These are phyloP conservation scores for Neurospora pannonica DNA, from an alignment of 495 filamentous ascomycete species.

Conservation along the genomic window DNA sequence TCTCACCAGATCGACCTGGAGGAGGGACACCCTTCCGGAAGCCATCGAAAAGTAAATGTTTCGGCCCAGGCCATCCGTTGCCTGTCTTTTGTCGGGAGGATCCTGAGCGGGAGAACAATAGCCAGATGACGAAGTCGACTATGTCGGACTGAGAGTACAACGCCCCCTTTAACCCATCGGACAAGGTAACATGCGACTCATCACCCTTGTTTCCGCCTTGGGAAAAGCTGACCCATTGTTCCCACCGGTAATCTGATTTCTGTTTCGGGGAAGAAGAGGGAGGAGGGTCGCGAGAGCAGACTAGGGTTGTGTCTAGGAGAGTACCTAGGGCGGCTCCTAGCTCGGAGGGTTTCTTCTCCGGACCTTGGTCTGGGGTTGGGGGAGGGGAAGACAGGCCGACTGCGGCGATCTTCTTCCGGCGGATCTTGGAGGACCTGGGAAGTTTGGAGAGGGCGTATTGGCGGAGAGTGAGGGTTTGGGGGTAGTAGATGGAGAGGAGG, in stretches of 20 bases:
- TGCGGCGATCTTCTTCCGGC: constrained; percentile 36
- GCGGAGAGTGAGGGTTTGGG: constrained; percentile 55
- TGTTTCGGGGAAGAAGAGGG: too few relatives aligned
- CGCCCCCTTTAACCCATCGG: constrained; percentile 31
- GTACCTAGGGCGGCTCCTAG: constrained; percentile 32
- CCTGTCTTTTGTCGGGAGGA: neutral
- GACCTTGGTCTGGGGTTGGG: neutral
- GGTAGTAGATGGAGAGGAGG: constrained; percentile 68
- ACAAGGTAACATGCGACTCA: constrained; percentile 38
- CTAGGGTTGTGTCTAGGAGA: constrained; percentile 59
- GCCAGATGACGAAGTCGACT: constrained; percentile 73
- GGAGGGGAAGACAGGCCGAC: constrained; percentile 18
- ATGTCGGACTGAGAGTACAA: constrained; percentile 56
- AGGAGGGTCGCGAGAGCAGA: constrained; percentile 38
- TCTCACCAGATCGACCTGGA: neutral
- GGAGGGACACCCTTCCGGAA: constrained; percentile 38
- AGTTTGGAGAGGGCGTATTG: constrained; percentile 55
- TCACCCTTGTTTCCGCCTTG: constrained; percentile 39
- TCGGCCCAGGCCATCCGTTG: constrained; percentile 34
- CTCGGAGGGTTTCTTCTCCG: constrained; percentile 11
- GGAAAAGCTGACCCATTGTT: constrained; percentile 58
- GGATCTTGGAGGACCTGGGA: constrained; percentile 32
- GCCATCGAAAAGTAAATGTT: constrained; percentile 73
- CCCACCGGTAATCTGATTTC: constrained; percentile 33
- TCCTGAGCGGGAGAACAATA: constrained; percentile 47